phyloP scores from a whole-genome alignment of 805 yeast genomes.

The Saccharomycopsis schoenii region DNA sequence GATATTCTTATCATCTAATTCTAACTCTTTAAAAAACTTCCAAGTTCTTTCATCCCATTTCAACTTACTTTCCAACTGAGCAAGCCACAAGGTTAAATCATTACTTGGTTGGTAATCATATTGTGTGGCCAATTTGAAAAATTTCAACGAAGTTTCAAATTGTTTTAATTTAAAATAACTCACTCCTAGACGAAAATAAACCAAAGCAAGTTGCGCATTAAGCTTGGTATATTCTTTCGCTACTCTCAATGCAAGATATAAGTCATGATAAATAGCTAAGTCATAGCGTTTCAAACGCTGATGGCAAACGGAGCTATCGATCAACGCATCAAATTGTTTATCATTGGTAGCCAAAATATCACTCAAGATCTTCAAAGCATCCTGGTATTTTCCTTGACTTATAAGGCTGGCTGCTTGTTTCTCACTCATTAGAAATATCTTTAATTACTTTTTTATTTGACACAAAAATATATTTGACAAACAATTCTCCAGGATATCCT shows the following conservation, averaged over 20 bases:
- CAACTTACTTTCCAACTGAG: slow-evolving; percentile 16
- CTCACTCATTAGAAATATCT: too few relatives aligned
- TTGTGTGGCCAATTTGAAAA: slow-evolving; percentile 34
- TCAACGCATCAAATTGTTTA: slow-evolving; percentile 35
- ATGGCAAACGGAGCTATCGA: slow-evolving; percentile 41
- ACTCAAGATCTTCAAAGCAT: slow-evolving; percentile 35
- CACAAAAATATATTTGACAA: background rate
- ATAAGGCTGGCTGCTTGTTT: slow-evolving; percentile 19
- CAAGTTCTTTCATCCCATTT: background rate
- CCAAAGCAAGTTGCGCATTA: slow-evolving; percentile 35
- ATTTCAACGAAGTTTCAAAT: slow-evolving; percentile 31
- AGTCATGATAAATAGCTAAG: slow-evolving; percentile 34
- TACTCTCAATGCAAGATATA: slow-evolving; percentile 34
- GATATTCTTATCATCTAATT: slow-evolving; percentile 3
- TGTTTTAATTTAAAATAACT: slow-evolving; percentile 36
- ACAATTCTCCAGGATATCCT: background rate
- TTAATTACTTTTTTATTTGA: background rate
- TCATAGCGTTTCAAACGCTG: slow-evolving; percentile 39
- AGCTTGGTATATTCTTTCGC: slow-evolving; percentile 38
- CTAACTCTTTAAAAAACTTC: slow-evolving; percentile 1
- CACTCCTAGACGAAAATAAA: slow-evolving; percentile 41
- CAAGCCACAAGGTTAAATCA: slow-evolving; percentile 37
- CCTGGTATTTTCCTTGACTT: slow-evolving; percentile 35
- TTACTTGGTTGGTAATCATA: slow-evolving; percentile 35
- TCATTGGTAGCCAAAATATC: slow-evolving; percentile 34